Percentiles rank a stretch among this genome's conserved stretches.
These are phyloP conservation scores for Pseudonectria buxi DNA, from an alignment of 2,329 filamentous ascomycete genomes.

Conservation along the genomic window DNA sequence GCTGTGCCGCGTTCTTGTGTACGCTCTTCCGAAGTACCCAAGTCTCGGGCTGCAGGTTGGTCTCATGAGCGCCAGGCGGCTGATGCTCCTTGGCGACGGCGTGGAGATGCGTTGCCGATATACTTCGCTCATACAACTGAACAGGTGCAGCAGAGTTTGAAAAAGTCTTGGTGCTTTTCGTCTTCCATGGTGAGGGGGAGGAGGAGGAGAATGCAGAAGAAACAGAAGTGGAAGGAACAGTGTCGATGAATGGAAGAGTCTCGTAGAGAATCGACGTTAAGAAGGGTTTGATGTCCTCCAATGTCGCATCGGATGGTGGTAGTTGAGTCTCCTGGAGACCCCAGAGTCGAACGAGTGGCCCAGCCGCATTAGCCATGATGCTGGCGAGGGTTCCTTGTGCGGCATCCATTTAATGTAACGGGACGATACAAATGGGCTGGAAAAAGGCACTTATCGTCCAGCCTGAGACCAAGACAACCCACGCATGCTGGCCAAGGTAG, in stretches of 20 bases:
- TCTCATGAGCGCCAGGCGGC: conserved; percentile 15
- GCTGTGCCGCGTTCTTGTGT: conserved; percentile 46
- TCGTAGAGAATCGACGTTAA: conserved; percentile 49
- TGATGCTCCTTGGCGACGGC: conserved; percentile 29
- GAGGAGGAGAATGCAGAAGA: conserved; percentile 13
- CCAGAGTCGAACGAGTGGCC: conserved; percentile 48
- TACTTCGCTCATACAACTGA: conserved; percentile 44
- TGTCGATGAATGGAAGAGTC: conserved; percentile 51
- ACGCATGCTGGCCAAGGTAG: too few relatives aligned
- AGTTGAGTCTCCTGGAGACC: conserved; percentile 44
- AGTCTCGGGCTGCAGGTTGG: conserved; percentile 36
- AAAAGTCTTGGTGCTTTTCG: conserved; percentile 42
- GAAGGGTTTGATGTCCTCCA: conserved; percentile 43
- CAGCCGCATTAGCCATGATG: conserved; percentile 22
- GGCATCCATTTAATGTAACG: too few relatives aligned
- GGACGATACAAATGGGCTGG: background rate
- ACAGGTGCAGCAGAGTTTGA: conserved; percentile 44
- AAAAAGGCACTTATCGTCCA: too few relatives aligned
- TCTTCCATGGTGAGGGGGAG: conserved; percentile 37
- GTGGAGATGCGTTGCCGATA: conserved; percentile 39
- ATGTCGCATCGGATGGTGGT: conserved; percentile 32
- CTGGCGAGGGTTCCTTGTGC: background rate
- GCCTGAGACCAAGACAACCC: too few relatives aligned
- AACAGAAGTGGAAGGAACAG: conserved; percentile 35
- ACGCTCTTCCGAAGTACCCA: conserved; percentile 60